Base-by-base conservation (phyloP, 2,329 filamentous ascomycete species). In the Xylariaceae sp. region DNA sequence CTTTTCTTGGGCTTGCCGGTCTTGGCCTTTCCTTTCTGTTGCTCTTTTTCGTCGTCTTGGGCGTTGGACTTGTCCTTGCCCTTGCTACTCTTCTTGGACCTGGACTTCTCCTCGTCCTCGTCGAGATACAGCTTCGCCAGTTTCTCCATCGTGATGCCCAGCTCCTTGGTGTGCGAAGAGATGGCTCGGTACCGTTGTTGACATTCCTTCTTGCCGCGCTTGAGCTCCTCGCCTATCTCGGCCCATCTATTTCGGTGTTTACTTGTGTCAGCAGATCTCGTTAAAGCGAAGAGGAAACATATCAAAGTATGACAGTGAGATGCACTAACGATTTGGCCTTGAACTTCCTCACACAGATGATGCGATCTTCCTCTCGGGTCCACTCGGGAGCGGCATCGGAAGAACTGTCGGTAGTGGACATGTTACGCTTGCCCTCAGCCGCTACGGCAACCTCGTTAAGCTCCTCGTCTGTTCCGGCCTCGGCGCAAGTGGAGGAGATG, bases 361-460 rank as follows among this genome's bases (percentile, higher is more conserved):
- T 55, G 29, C 59, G 58, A 37, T 69, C 65, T 11, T 68, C 59
- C 2, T 64, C 48, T 4, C 11, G 44, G 6, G 52, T 56, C 66
- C 67, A 69, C 29, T 55, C 41, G 3, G 37, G 50, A 24, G 14
- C 17, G 3, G 36, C 21, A 9, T 55, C 55, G 19, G 59, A 60
- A 12, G 43, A 40, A 4, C 41, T 47, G 9, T 49, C 47, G 6
- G 41, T 41, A 4, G 28, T 40, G 3, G 21, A 3, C 56, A 63
- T 65, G 14, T 49, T 47, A 9, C 40, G 8, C 11, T 33, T 46
- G 1, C 17, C 34, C 14, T 40, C 29, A 14, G 5, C 2, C 8
- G 17, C 23, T 9, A 14, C 5, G 14, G 7, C 9, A 6, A 12
- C 5, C 8, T 56, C 29, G 21, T 36, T 5, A 6, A 29, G n/a